Percentiles rank a stretch among this genome's conserved stretches.
These are phyloP conservation scores for Volvox africanus DNA, from an alignment of 139 green algal genomes.

Conservation along the genomic window DNA sequence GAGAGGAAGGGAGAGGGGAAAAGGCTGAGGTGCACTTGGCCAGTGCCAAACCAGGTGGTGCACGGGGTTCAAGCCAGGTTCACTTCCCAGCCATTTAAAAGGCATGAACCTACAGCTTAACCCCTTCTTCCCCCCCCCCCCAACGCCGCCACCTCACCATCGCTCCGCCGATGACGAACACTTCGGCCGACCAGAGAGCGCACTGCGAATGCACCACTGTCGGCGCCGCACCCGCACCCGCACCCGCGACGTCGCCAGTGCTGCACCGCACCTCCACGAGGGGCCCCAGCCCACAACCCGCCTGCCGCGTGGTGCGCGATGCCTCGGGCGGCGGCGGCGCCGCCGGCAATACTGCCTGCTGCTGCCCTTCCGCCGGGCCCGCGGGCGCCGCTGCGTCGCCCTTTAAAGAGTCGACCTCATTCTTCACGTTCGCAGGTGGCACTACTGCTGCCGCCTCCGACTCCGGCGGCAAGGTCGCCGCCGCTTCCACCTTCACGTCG, in stretches of 20 bases:
- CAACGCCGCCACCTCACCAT: slow-evolving; percentile 18
- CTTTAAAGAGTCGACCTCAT: neutral
- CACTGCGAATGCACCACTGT: slow-evolving; percentile 69
- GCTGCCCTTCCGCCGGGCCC: neutral
- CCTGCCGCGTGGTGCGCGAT: neutral
- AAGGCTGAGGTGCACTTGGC: too few relatives aligned
- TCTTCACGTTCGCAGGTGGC: neutral
- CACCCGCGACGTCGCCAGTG: neutral
- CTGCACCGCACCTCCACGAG: slow-evolving; percentile 46
- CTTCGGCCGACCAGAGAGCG: slow-evolving; percentile 77
- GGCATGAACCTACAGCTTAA: too few relatives aligned
- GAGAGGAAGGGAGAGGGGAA: too few relatives aligned
- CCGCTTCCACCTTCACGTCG: neutral
- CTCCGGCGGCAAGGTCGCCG: neutral
- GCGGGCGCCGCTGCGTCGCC: neutral
- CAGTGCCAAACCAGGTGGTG: too few relatives aligned
- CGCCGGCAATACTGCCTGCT: neutral
- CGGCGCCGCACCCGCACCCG: neutral
- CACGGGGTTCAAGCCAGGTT: too few relatives aligned
- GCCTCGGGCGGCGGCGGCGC: neutral
- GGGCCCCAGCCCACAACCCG: slow-evolving; percentile 47
- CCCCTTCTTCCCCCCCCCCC: too few relatives aligned
- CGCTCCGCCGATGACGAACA: slow-evolving; percentile 41
- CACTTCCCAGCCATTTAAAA: too few relatives aligned
- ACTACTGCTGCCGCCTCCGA: neutral